Percentiles rank a stretch among this genome's conserved stretches.
Evolutionary conservation across 2,329 filamentous ascomycete genomes (phyloP).

Genomic region (Pseudogymnoascus sp.): DNA sequence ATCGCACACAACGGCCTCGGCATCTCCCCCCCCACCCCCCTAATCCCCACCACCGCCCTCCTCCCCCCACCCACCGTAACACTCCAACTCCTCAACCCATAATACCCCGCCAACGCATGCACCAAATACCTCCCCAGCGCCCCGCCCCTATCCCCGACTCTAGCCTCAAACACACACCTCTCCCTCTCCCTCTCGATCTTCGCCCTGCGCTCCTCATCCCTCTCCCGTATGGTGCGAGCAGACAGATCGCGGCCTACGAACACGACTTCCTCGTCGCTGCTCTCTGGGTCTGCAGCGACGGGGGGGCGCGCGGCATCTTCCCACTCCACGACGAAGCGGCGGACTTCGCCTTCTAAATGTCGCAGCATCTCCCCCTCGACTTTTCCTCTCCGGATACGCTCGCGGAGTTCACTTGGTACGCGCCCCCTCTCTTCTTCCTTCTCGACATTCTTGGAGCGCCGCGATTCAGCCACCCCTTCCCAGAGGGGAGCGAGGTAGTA

Average conservation of each 20-base stretch:
- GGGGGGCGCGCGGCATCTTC: conserved; percentile 39
- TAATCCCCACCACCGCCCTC: conserved; percentile 74
- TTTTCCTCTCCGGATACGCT: conserved; percentile 71
- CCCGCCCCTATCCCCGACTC: conserved; percentile 62
- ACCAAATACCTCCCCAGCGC: conserved; percentile 72
- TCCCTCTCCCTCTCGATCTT: conserved; percentile 48
- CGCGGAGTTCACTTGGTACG: conserved; percentile 72
- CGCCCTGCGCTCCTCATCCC: conserved; percentile 42
- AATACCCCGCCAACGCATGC: conserved; percentile 86
- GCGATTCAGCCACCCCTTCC: conserved; percentile 56
- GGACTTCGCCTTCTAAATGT: conserved; percentile 75
- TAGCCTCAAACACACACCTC: conserved; percentile 74
- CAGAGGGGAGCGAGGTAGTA: conserved; percentile 85
- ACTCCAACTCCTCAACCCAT: conserved; percentile 37
- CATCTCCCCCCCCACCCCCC: conserved; percentile 32
- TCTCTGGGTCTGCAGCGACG: conserved; percentile 36
- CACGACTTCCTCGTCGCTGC: conserved; percentile 79
- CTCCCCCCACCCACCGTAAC: conserved; percentile 62
- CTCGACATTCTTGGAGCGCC: conserved; percentile 34
- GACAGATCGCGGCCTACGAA: conserved; percentile 62
- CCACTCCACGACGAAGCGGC: conserved; percentile 62
- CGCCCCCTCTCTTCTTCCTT: conserved; percentile 38
- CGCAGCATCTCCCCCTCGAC: conserved; percentile 72
- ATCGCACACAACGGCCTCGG: conserved; percentile 21
- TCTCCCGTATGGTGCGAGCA: conserved; percentile 46